phyloP scores from a whole-genome alignment of 306 rosid species.

The Trichosanthes cucumerina region DNA sequence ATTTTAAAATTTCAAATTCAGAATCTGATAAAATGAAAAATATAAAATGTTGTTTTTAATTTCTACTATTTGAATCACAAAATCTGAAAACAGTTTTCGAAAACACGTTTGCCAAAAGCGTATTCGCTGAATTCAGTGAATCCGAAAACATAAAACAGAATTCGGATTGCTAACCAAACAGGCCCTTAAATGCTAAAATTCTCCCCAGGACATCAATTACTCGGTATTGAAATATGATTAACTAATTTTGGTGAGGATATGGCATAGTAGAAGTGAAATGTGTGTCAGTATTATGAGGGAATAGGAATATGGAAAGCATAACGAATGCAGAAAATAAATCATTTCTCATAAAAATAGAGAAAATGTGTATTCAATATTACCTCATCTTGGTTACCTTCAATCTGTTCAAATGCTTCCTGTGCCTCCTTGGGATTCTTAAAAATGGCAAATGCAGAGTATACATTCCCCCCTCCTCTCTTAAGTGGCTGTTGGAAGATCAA shows the following conservation, averaged over 20 bases:
- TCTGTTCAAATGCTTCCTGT: constrained; percentile 36
- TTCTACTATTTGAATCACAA: no score
- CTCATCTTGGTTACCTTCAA: constrained; percentile 40
- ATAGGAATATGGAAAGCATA: neutral
- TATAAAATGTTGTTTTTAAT: no score
- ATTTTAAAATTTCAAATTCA: no score
- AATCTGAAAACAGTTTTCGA: no score
- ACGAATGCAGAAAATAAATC: neutral
- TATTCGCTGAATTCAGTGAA: no score
- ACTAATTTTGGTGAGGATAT: neutral
- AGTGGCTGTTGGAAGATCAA: constrained; percentile 37
- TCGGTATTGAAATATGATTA: neutral
- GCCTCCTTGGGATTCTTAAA: constrained; percentile 55
- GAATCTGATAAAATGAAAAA: no score
- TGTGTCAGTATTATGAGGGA: neutral
- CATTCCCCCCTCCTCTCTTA: constrained; percentile 32
- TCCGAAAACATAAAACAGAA: no score
- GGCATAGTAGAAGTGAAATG: neutral
- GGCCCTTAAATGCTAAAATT: neutral
- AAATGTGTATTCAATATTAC: constrained; percentile 19
- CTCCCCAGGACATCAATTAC: neutral
- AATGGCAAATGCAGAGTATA: constrained; percentile 46
- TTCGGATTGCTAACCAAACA: no score
- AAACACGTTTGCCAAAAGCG: no score
- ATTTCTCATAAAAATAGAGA: neutral